phyloP scores from a whole-genome alignment of 139 green algal genomes.

The Auxenochlorella protothecoides region DNA sequence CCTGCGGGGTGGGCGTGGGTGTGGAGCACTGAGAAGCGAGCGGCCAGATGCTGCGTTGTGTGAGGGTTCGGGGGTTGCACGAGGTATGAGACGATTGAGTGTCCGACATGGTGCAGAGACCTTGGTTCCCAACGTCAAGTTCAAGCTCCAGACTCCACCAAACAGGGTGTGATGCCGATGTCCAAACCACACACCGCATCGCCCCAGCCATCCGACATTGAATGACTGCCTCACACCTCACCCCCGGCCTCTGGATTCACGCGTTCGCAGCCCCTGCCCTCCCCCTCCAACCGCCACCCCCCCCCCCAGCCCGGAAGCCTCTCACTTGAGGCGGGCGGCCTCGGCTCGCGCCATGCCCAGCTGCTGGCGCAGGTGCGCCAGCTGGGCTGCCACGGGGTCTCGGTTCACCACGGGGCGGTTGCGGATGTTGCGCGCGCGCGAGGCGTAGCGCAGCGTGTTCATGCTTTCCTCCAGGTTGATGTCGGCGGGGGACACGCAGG shows the following conservation, averaged over 20 bases:
- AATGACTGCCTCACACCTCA: neutral
- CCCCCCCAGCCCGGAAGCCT: neutral
- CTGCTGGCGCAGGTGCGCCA: constrained; percentile 64
- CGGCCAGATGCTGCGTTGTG: too few species aligned
- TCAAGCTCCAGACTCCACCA: too few species aligned
- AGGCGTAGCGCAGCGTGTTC: constrained; percentile 55
- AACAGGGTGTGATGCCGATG: too few species aligned
- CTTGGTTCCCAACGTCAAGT: too few species aligned
- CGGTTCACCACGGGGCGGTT: constrained; percentile 93
- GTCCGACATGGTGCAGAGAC: too few species aligned
- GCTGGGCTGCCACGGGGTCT: constrained; percentile 66
- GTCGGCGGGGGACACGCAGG: constrained; percentile 81
- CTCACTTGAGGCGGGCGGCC: constrained; percentile 26
- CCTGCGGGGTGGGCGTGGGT: too few species aligned
- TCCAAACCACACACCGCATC: constrained; percentile 17
- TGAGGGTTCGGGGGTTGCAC: too few species aligned
- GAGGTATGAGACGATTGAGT: too few species aligned
- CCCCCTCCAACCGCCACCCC: neutral
- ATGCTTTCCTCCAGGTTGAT: constrained; percentile 58
- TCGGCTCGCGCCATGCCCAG: constrained; percentile 48
- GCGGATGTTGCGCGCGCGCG: constrained; percentile 79
- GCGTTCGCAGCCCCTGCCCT: neutral
- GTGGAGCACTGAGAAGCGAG: too few species aligned
- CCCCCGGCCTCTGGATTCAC: neutral
- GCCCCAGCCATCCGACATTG: neutral